These are phyloP conservation scores for Penicilliopsis zonata DNA, from an alignment of 495 filamentous ascomycete species.

Conservation along the genomic window DNA sequence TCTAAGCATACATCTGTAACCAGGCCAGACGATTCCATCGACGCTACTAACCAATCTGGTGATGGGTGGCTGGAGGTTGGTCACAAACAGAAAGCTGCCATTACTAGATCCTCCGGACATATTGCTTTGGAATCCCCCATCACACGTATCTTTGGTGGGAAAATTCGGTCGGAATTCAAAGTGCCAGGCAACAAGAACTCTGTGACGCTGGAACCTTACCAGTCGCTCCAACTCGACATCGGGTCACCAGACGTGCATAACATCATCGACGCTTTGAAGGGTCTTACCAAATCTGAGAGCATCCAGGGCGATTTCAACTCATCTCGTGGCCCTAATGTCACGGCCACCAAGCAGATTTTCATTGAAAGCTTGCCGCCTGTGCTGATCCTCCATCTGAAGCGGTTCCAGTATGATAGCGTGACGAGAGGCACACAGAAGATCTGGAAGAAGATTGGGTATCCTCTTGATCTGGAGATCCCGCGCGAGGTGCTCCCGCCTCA, in stretches of 20 bases:
- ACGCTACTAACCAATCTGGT: slow-evolving; percentile 20
- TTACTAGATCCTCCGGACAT: slow-evolving; percentile 79
- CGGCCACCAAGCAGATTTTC: slow-evolving; percentile 84
- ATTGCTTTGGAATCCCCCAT: slow-evolving; percentile 65
- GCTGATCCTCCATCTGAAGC: slow-evolving; percentile 89
- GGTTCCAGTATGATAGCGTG: slow-evolving; percentile 89
- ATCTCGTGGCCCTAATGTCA: slow-evolving; percentile 59
- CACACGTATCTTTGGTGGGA: slow-evolving; percentile 89
- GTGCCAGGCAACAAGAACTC: slow-evolving; percentile 81
- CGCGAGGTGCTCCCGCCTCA: slow-evolving; percentile 78
- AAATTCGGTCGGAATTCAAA: slow-evolving; percentile 77
- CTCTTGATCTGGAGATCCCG: slow-evolving; percentile 86
- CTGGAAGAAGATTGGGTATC: slow-evolving; percentile 96
- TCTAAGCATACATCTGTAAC: slow-evolving; percentile 43
- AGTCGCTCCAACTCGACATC: slow-evolving; percentile 91
- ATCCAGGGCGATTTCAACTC: slow-evolving; percentile 83
- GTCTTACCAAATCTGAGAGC: slow-evolving; percentile 69
- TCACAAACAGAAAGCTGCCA: slow-evolving; percentile 72
- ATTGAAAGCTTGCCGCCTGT: slow-evolving; percentile 90
- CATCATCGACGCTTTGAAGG: slow-evolving; percentile 82
- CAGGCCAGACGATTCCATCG: slow-evolving; percentile 26
- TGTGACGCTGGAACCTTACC: slow-evolving; percentile 85
- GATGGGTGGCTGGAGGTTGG: slow-evolving; percentile 90
- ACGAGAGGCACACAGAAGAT: slow-evolving; percentile 86
- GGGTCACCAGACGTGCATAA: slow-evolving; percentile 71